These are phyloP conservation scores for Phaeosphaeriaceae sp. DNA, from an alignment of 2,329 filamentous ascomycete species.

Conservation along the genomic window DNA sequence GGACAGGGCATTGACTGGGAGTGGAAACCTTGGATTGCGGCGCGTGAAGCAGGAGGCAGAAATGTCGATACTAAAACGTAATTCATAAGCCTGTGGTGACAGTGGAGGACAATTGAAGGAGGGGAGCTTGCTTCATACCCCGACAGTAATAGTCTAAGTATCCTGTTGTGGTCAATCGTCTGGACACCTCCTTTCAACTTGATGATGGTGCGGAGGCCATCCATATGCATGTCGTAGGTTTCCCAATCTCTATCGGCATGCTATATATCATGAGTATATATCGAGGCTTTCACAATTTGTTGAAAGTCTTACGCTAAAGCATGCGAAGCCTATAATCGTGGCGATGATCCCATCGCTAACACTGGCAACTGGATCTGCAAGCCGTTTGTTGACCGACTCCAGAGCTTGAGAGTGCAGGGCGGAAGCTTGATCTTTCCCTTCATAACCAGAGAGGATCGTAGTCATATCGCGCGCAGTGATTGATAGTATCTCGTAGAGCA, in stretches of 20 bases:
- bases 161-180: neutral
- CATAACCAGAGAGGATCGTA: neutral
- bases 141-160: neutral
- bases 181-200: neutral
- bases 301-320: neutral
- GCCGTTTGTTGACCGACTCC: neutral
- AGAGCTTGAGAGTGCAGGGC: neutral
- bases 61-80: neutral
- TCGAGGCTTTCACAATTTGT: neutral
- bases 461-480: neutral
- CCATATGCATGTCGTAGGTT: neutral
- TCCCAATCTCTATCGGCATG: neutral
- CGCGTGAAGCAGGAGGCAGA: neutral
- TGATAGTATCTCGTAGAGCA: neutral
- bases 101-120: neutral
- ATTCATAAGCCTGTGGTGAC: neutral
- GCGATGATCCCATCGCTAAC: neutral
- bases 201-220: neutral
- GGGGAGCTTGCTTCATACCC: neutral
- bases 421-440: neutral
- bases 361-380: neutral
- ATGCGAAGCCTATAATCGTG: neutral
- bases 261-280: neutral
- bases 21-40: neutral
- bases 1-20: neutral